Conservation (phyloP, 139 green algal species). For the Picocystis salinarum region DNA sequence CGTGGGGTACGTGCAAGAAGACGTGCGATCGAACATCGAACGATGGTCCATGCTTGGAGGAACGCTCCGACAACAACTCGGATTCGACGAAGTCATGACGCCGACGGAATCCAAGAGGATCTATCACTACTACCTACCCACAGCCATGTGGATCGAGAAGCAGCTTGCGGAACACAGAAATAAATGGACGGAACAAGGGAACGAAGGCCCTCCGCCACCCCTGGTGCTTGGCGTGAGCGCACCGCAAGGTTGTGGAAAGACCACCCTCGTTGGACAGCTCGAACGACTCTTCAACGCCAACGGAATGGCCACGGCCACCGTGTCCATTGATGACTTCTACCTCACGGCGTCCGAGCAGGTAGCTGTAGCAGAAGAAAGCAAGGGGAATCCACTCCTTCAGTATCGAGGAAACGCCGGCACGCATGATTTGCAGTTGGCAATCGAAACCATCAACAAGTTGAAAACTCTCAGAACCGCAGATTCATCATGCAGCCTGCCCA, state of each 20-base stretch:
- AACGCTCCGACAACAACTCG: neutral
- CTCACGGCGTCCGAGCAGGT: constrained; percentile 33
- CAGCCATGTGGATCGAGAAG: constrained; percentile 57
- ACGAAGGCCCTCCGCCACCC: constrained; percentile 3
- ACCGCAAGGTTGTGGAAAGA: constrained; percentile 87
- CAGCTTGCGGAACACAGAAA: constrained; percentile 39
- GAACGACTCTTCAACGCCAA: constrained; percentile 45
- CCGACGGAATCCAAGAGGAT: constrained; percentile 13
- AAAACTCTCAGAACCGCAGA: constrained; percentile 1
- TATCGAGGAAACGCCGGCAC: constrained; percentile 77
- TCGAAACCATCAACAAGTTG: constrained; percentile 22
- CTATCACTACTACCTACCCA: constrained; percentile 84
- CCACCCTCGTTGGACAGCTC: constrained; percentile 78
- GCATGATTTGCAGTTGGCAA: constrained; percentile 78
- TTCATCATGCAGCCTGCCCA: constrained; percentile 12
- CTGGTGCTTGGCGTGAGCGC: constrained; percentile 23
- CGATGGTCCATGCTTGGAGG: neutral
- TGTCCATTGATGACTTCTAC: constrained; percentile 99
- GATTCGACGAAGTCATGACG: neutral
- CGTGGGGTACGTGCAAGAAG: neutral
- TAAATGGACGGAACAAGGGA: neutral
- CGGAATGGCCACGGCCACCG: constrained; percentile 33
- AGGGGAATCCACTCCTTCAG: constrained; percentile 64
- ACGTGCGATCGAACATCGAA: neutral
- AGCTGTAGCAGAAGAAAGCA: constrained; percentile 23